Evolutionary conservation across 305 asterid species (phyloP).

Genomic region (Fraxinus platypoda): DNA sequence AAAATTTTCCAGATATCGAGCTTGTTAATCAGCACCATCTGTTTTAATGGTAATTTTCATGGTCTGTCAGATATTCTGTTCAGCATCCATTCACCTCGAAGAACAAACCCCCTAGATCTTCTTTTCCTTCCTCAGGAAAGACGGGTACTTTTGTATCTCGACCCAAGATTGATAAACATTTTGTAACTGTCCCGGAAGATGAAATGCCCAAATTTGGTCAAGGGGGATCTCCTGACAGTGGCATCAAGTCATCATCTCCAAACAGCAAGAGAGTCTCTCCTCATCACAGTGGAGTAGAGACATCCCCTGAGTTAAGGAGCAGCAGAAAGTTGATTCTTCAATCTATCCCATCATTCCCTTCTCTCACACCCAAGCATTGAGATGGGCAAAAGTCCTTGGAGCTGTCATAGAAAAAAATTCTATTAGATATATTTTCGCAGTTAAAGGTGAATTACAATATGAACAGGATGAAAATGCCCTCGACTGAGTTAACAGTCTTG

Average conservation of each 20-base stretch:
- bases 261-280: constrained; percentile 72
- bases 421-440: constrained; percentile 9
- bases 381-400: neutral
- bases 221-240: constrained; percentile 39
- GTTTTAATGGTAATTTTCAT: neutral
- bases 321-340: constrained; percentile 59
- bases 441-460: neutral
- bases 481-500: neutral
- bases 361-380: constrained; percentile 58
- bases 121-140: constrained; percentile 38
- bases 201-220: constrained; percentile 55
- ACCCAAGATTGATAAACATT: constrained; percentile 37
- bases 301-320: constrained; percentile 49
- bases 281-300: constrained; percentile 31
- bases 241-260: constrained; percentile 58
- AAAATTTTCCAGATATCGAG: neutral
- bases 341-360: constrained; percentile 66
- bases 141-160: constrained; percentile 39
- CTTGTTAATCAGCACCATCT: neutral
- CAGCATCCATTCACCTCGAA: constrained; percentile 28
- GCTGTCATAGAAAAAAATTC: neutral
- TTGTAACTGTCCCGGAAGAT: constrained; percentile 40
- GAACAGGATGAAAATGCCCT: neutral
- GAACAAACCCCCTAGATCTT: constrained; percentile 35
- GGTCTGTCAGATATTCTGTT: constrained; percentile 29